Evolutionary conservation across 2,329 filamentous ascomycete species (phyloP), one percentile per base, ranked within the genome.

Genomic region (Ophiocordyceps polyrhachis-furcata): DNA sequence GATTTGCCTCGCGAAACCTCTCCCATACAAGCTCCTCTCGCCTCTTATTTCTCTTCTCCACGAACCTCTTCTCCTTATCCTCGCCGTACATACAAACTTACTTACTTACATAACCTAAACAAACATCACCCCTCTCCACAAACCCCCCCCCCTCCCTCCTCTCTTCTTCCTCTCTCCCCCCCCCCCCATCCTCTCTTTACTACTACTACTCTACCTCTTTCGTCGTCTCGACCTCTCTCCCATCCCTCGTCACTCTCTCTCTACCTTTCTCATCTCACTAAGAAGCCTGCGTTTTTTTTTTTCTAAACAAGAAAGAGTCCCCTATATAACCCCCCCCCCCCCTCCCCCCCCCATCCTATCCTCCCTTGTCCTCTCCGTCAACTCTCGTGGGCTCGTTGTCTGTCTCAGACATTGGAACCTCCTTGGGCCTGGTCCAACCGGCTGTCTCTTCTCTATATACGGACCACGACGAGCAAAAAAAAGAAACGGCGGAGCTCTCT

Each of bases 351-450:
- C 11, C 15, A 13, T 29, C 6, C 15, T 25, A 7, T 11, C 21
- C 29, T 43, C 17, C 42, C 42, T 43, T 43, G n/a, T 20, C 17
- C 15, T 31, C 43, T 23, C 38, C 38, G 38, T 41, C 38, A 41
- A 41, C 42, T 17, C 32, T 40, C 32, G 35, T 43, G 40, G 37
- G 35, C 40, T 17, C 31, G 19, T 44, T 37, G 21, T 45, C 19
- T 31, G 28, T 48, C 44, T 48, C 44, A 46, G 44, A 48, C 44
- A 46, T 31, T 28, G 31, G 42, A 37, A 38, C 44, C 45, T 45
- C 40, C 40, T 41, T 42, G 38, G 25, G 19, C n/a, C 19, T 42
- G 23, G 23, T 11, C 25, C 41, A 42, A 42, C 41, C 31, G 38
- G 31, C 41, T 43, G 17, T 43, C 45, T 42, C 37, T 46, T 7